Percentiles rank a stretch among this genome's conserved stretches.
phyloP scores from a whole-genome alignment of 1,284 basidiomycete genomes.

The Leucoagaricus sp. region DNA sequence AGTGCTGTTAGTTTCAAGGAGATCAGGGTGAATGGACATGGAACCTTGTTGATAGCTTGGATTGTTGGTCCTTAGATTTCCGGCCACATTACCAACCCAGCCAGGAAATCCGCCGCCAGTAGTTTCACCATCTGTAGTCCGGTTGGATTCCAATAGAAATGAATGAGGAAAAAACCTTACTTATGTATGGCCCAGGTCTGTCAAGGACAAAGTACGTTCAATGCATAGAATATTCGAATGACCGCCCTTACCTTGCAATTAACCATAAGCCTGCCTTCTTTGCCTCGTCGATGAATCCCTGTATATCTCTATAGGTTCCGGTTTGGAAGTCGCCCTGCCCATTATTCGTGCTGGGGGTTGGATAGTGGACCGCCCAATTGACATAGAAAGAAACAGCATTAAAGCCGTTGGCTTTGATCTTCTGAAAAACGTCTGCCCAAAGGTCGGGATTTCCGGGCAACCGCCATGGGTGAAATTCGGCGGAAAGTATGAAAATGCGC shows the following conservation, averaged over 20 bases:
- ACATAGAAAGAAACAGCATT: conserved; percentile 57
- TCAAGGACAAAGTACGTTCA: neutral
- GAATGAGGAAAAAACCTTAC: conserved; percentile 25
- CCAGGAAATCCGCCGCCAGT: conserved; percentile 62
- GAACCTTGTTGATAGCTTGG: conserved; percentile 44
- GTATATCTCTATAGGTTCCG: conserved; percentile 52
- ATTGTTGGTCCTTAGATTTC: conserved; percentile 49
- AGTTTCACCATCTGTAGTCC: conserved; percentile 45
- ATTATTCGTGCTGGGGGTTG: conserved; percentile 45
- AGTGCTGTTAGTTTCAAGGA: neutral
- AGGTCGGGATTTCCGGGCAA: conserved; percentile 47
- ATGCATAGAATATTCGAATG: neutral
- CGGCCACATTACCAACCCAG: conserved; percentile 51
- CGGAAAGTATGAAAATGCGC: conserved; percentile 50
- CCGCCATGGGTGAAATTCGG: conserved; percentile 52
- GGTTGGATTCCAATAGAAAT: neutral
- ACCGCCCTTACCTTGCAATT: conserved; percentile 42
- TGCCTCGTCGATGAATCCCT: conserved; percentile 51
- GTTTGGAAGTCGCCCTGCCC: conserved; percentile 50
- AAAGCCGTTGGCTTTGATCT: conserved; percentile 59
- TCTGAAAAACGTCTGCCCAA: conserved; percentile 61
- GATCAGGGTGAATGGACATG: neutral
- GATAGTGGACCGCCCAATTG: conserved; percentile 50
- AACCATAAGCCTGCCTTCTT: conserved; percentile 55
- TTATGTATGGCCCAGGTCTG: conserved; percentile 54